phyloP scores from a whole-genome alignment of 23 red algal genomes.

The Agarophyton chilense region DNA sequence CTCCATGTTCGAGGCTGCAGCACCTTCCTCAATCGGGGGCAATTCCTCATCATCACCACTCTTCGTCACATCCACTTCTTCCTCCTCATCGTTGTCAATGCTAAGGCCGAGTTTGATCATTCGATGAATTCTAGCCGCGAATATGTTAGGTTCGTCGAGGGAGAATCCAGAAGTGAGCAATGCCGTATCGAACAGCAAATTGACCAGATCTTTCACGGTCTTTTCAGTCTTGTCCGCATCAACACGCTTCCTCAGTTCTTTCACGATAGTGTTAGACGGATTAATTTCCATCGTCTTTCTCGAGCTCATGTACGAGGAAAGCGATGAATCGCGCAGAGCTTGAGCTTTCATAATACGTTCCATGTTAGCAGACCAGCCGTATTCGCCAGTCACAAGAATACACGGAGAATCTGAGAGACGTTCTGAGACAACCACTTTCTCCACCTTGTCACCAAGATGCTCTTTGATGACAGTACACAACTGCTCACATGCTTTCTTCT shows the following conservation, averaged over 20 bases:
- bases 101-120: slow-evolving; percentile 96
- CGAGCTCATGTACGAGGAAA: slow-evolving; percentile 95
- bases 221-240: slow-evolving; percentile 96
- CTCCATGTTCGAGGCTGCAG: slow-evolving; percentile 68
- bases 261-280: slow-evolving; percentile 87
- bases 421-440: slow-evolving; percentile 96
- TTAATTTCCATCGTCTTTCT: slow-evolving; percentile 96
- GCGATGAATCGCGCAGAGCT: slow-evolving; percentile 91
- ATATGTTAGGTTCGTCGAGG: slow-evolving; percentile 90
- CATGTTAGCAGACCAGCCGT: slow-evolving; percentile 97
- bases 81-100: slow-evolving; percentile 95
- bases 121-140: slow-evolving; percentile 85
- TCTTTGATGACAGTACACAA: slow-evolving; percentile 97
- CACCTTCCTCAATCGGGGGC: slow-evolving; percentile 73
- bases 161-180: slow-evolving; percentile 90
- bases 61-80: slow-evolving; percentile 51
- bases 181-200: slow-evolving; percentile 92
- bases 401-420: slow-evolving; percentile 93
- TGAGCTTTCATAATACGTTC: slow-evolving; percentile 98
- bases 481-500: slow-evolving; percentile 89
- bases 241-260: slow-evolving; percentile 83
- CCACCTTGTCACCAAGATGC: slow-evolving; percentile 93
- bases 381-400: slow-evolving; percentile 94
- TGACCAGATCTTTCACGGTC: slow-evolving; percentile 96
- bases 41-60: slow-evolving; percentile 64